These are phyloP conservation scores for Candida qinlingensis DNA, from an alignment of 805 yeast genomes.

Conservation along the genomic window DNA sequence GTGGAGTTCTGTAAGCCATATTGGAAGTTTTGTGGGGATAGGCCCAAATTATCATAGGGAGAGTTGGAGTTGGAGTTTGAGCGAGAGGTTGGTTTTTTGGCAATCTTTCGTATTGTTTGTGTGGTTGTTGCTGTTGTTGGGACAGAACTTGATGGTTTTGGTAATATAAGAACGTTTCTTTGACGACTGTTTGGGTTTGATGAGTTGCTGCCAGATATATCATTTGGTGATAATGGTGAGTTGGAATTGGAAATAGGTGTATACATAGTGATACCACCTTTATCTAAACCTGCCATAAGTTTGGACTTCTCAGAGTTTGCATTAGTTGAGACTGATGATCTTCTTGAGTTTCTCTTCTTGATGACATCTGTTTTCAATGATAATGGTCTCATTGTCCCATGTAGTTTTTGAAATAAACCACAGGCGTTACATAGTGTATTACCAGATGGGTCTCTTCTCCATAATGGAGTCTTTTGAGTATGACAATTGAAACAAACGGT, in stretches of 20 bases:
- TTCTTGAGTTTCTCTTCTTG: constrained; percentile 55
- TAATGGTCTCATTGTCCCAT: constrained; percentile 88
- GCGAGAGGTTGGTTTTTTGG: background rate
- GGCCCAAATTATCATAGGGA: constrained; percentile 14
- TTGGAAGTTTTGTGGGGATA: constrained; percentile 16
- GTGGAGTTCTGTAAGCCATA: background rate
- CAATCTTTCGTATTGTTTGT: background rate
- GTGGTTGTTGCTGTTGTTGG: background rate
- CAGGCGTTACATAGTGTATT: constrained; percentile 93
- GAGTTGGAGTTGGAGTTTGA: constrained; percentile 5
- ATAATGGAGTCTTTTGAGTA: constrained; percentile 85
- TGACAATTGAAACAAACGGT: constrained; percentile 78
- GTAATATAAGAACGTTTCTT: constrained; percentile 25
- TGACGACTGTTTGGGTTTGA: constrained; percentile 10
- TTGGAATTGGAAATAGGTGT: constrained; percentile 21
- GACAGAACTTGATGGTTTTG: constrained; percentile 21
- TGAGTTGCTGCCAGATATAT: constrained; percentile 1
- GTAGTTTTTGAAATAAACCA: constrained; percentile 84
- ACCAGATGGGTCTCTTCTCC: constrained; percentile 90
- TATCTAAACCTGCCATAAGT: constrained; percentile 16
- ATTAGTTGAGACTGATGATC: constrained; percentile 17
- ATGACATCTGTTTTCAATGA: constrained; percentile 88
- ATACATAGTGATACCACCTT: constrained; percentile 16
- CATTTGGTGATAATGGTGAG: constrained; percentile 16
- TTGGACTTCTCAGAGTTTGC: constrained; percentile 12